phyloP scores from a whole-genome alignment of 169 alveolate species.

The Sarcocystis neurona region DNA sequence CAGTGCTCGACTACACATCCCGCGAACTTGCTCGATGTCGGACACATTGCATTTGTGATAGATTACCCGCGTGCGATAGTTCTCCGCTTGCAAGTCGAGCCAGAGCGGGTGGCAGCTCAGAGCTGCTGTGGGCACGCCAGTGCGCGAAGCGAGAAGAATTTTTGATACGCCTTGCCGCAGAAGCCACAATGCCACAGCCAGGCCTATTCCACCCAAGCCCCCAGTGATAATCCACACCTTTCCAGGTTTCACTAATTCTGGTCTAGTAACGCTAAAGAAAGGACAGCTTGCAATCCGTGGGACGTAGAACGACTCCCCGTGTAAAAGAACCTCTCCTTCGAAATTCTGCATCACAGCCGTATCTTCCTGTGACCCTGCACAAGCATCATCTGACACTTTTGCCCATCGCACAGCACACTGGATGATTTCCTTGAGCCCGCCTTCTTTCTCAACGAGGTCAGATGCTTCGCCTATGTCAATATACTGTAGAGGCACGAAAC shows the following conservation, averaged over 20 bases:
- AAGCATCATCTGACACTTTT: neutral
- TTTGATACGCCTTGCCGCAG: slow-evolving; percentile 66
- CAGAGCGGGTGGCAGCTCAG: slow-evolving; percentile 2
- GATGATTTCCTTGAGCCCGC: neutral
- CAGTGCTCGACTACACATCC: neutral
- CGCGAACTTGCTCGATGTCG: neutral
- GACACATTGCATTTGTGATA: slow-evolving; percentile 46
- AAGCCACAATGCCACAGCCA: slow-evolving; percentile 69
- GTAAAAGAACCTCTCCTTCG: neutral
- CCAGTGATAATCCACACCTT: slow-evolving; percentile 66
- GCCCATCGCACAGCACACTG: neutral
- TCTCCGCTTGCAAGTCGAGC: slow-evolving; percentile 41
- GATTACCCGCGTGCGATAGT: neutral
- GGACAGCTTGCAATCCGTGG: neutral
- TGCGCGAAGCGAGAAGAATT: slow-evolving; percentile 55
- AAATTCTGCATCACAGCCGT: neutral
- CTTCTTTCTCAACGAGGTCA: neutral
- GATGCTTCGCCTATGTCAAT: neutral
- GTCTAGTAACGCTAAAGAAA: neutral
- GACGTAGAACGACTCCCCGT: neutral
- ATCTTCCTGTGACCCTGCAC: neutral
- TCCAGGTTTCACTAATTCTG: neutral
- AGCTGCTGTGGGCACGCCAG: slow-evolving; percentile 30
- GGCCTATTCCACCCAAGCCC: slow-evolving; percentile 72
- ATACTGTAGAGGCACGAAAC: neutral